Evolutionary conservation across 495 filamentous ascomycete species (phyloP), one percentile per base, ranked within the genome.

Genomic region (Penicillium fimorum): DNA sequence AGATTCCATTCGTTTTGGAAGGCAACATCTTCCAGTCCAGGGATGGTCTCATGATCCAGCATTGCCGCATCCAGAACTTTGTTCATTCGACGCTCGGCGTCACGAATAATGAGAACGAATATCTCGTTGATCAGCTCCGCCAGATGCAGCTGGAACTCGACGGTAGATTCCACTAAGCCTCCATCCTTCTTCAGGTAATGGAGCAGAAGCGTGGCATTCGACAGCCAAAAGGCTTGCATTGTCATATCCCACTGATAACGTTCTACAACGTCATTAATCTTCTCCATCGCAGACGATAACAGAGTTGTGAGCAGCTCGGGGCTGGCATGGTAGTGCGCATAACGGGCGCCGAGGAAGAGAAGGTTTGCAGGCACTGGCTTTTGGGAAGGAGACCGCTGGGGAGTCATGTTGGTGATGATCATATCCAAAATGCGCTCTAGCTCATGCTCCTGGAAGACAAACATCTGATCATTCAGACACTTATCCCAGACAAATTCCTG

Each of bases 211-310:
- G 93, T 97, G 24, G 91, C 94, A 69, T 99, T 99, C 9, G 95
- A 97, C 65, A 96, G 90, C 94, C 94, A 99, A 65, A 97, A 99
- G 2, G 94, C 95, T 17, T 97, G 79, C 57, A 97, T 94, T 0
- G 94, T 99, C 94, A 99, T 99, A 64, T 99, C 94, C 93, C 94
- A 97, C 64, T 99, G 94, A 62, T 96, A 84, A 37, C 81, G 82
- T 66, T 97, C 95, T 27, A 98, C 91, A 40, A 97, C 91, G 50
- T 90, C 86, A 62, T 97, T 97, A 58, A 99, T 97, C 72, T 93
- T 96, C 48, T 96, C 89, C 81, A 93, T 96, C 30, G 94, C 92
- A 22, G 87, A 88, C 29, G 89, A 78, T 8, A 97, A 82, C 8
- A 97, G 81, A 29, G 84, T 87, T 13, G 79, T 86, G 13, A 99